These are phyloP conservation scores for Tetradesmus lagerheimii DNA, from an alignment of 139 green algal species.

Conservation along the genomic window DNA sequence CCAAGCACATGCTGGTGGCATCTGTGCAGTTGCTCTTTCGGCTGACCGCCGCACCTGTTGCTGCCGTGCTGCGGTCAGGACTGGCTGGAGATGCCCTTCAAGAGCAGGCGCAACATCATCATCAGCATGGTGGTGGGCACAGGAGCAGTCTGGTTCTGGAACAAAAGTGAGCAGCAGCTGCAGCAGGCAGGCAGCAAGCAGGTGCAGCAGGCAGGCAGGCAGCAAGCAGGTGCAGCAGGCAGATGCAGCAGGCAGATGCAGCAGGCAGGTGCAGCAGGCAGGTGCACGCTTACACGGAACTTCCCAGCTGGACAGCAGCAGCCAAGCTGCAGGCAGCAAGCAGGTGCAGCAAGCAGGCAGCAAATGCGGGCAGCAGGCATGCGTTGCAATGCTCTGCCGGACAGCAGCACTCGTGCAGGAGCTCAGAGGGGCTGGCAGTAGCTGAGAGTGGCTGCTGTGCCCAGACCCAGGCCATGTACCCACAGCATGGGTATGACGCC, in stretches of 20 bases:
- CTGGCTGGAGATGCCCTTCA: slow-evolving; percentile 51
- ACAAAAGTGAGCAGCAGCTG: slow-evolving; percentile 62
- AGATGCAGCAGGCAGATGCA: not conserved
- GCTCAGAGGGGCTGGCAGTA: no score
- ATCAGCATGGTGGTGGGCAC: slow-evolving; percentile 57
- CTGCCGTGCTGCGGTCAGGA: slow-evolving; percentile 10
- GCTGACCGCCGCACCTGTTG: not conserved
- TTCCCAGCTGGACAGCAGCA: no score
- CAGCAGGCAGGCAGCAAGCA: not conserved
- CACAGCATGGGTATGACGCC: no score
- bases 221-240: not conserved
- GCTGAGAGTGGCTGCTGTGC: no score
- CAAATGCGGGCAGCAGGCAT: no score
- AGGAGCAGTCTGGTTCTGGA: slow-evolving; percentile 58
- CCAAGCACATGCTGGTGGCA: not conserved
- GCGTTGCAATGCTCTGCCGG: no score
- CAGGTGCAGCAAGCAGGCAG: not conserved
- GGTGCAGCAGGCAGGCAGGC: not conserved
- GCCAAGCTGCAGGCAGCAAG: not conserved
- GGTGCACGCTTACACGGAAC: no score
- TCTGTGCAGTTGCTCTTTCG: no score
- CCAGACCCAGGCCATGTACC: no score
- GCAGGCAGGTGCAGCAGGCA: not conserved
- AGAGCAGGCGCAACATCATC: slow-evolving; percentile 59
- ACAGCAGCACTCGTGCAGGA: no score